Percentiles rank a stretch among this genome's conserved stretches.
phyloP scores from a whole-genome alignment of 176 grass and related monocot genomes.

The Bothriochloa decipiens region DNA sequence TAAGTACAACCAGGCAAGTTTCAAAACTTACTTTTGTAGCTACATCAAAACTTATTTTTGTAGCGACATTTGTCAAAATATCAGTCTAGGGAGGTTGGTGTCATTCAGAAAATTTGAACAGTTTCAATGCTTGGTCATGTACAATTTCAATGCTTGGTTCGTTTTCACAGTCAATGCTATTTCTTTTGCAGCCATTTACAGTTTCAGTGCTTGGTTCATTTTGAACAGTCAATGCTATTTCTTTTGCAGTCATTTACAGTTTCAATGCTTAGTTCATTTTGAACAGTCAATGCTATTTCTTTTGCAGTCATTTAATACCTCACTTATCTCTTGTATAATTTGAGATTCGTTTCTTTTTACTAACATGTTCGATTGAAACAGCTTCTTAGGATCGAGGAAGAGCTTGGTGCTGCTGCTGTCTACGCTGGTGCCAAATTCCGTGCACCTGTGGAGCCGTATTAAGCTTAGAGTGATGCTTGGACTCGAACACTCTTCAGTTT shows the following conservation, averaged over 20 bases:
- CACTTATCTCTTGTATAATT: no score
- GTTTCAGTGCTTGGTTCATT: background rate
- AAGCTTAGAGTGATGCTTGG: constrained; percentile 3
- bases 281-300: background rate
- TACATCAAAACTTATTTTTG: no score
- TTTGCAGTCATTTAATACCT: background rate
- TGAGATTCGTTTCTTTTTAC: background rate
- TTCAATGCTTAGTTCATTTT: background rate
- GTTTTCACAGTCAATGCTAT: background rate
- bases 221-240: background rate
- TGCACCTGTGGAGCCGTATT: constrained; percentile 74
- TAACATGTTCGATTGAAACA: constrained; percentile 19
- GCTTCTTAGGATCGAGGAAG: constrained; percentile 93
- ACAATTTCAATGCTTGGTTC: background rate
- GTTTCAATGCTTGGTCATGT: background rate
- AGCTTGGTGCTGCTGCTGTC: constrained; percentile 69
- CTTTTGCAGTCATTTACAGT: background rate
- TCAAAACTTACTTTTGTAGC: background rate
- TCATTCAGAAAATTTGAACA: background rate
- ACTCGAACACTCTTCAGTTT: no score
- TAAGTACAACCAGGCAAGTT: constrained; percentile 88
- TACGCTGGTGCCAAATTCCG: constrained; percentile 83
- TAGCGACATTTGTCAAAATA: background rate
- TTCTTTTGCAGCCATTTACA: background rate
- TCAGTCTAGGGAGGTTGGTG: background rate